Conservation (phyloP, 331 rosid genomes). For the Prunus yedoensis region DNA sequence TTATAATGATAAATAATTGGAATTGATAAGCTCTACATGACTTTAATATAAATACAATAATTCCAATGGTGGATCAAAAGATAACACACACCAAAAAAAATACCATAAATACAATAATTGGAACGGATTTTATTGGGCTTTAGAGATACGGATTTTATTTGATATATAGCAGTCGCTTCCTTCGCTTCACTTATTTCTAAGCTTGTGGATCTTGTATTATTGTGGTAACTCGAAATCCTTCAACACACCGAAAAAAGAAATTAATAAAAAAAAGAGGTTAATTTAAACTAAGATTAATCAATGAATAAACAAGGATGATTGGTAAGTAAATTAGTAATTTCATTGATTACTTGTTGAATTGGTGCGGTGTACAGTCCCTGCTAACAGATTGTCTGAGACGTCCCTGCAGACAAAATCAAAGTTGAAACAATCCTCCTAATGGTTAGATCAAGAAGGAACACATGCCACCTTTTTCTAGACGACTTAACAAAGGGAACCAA, state of each 20-base stretch:
- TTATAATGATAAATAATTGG: too few species aligned
- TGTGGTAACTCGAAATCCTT: conserved; percentile 2
- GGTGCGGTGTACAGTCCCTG: not conserved
- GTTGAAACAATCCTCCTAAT: not conserved
- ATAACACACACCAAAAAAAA: too few species aligned
- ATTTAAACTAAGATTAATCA: too few species aligned
- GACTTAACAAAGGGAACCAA: not conserved
- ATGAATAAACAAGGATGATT: too few species aligned
- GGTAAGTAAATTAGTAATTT: not conserved
- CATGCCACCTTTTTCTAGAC: not conserved
- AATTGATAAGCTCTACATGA: too few species aligned
- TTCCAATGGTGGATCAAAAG: too few species aligned
- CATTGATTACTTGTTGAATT: not conserved
- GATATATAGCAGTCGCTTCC: too few species aligned
- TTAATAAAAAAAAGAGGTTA: not conserved
- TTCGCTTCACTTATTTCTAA: not conserved
- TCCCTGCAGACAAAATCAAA: not conserved
- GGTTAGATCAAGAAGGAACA: not conserved
- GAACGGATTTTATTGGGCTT: too few species aligned
- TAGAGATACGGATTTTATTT: too few species aligned
- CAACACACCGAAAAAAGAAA: not conserved
- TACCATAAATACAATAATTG: too few species aligned
- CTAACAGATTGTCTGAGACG: conserved; percentile 20
- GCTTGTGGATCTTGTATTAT: conserved; percentile 28
- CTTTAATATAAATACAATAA: too few species aligned